Base-by-base conservation (phyloP, 345 rosid species). In the Anastatica hierochuntica region DNA sequence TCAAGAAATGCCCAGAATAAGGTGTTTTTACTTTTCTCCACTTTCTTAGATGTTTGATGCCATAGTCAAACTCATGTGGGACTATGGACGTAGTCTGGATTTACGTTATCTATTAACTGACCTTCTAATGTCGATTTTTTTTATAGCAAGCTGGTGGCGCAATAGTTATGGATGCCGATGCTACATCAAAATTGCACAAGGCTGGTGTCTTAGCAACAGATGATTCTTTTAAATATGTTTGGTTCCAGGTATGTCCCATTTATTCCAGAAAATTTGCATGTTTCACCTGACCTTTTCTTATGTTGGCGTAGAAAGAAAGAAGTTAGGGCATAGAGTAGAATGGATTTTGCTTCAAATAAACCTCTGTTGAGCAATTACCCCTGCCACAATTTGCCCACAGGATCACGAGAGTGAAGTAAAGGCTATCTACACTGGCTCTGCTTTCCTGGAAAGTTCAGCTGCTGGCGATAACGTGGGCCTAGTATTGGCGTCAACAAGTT, bases 131-230 rank as follows among this genome's bases (percentile, higher is more conserved):
- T 27, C 35, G 38, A 16, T 35, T 27, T 60, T 27, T 60, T 50
- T 72, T 19, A 47, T 82, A 84, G 98, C 92, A 84, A 84, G 77
- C 75, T 76, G 95, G 95, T 72, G 96, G 83, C 41, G 72, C 85
- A 56, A 79, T 90, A 60, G 75, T 70, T 57, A 79, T 90, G 96
- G 88, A 83, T 80, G 98, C 90, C 62, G 88, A 90, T 72, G 92
- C 96, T 54, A 90, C 96, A 15, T 79, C 92, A 53, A 66, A 80
- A 38, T 66, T 90, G 72, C 92, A 79, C 71, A 76, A 68, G 79
- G 76, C 70, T 58, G 96, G 85, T 38, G 76, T 88, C 34, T 45
- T 69, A 56, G 67, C 77, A 16, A 87, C 95, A 15, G 79, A 88
- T 47, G 96, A 88, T 67, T 81, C 89, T 75, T 79, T 42, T 58